phyloP scores from a whole-genome alignment of 1,139 yeast genomes.

The Cylindricascospora bacillispora region DNA sequence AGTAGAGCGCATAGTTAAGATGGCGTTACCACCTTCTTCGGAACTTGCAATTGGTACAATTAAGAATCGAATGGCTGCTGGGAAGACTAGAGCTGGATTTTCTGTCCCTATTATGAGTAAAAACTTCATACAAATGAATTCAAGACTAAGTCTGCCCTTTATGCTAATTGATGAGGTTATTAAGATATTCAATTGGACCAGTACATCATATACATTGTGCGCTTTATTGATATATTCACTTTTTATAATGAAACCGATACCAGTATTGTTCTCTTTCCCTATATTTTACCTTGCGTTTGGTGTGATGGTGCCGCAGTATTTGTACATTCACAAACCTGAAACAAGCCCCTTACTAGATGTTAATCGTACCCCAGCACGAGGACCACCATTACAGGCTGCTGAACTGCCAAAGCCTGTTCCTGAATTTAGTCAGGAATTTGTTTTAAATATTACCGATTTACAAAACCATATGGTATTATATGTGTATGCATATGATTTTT shows the following conservation, averaged over 20 bases:
- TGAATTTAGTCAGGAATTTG: slow-evolving; percentile 65
- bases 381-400: slow-evolving; percentile 37
- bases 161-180: slow-evolving; percentile 43
- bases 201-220: slow-evolving; percentile 51
- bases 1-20: slow-evolving; percentile 52
- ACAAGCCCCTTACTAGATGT: slow-evolving; percentile 19
- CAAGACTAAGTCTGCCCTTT: slow-evolving; percentile 52
- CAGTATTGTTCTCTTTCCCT: slow-evolving; percentile 41
- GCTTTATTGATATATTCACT: slow-evolving; percentile 43
- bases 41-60: slow-evolving; percentile 28
- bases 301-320: slow-evolving; percentile 59
- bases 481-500: slow-evolving; percentile 48
- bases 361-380: slow-evolving; percentile 45
- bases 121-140: slow-evolving; percentile 53
- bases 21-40: slow-evolving; percentile 59
- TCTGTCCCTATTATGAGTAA: slow-evolving; percentile 59
- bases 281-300: slow-evolving; percentile 39
- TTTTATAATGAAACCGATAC: slow-evolving; percentile 48
- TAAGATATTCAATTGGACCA: slow-evolving; percentile 48
- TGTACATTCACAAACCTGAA: slow-evolving; percentile 30
- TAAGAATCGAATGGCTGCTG: slow-evolving; percentile 41
- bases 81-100: slow-evolving; percentile 53
- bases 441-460: slow-evolving; percentile 67
- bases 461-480: slow-evolving; percentile 74
- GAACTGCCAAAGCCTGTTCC: slow-evolving; percentile 63